Conservation (phyloP, 345 rosid genomes). For the Pistacia vera region DNA sequence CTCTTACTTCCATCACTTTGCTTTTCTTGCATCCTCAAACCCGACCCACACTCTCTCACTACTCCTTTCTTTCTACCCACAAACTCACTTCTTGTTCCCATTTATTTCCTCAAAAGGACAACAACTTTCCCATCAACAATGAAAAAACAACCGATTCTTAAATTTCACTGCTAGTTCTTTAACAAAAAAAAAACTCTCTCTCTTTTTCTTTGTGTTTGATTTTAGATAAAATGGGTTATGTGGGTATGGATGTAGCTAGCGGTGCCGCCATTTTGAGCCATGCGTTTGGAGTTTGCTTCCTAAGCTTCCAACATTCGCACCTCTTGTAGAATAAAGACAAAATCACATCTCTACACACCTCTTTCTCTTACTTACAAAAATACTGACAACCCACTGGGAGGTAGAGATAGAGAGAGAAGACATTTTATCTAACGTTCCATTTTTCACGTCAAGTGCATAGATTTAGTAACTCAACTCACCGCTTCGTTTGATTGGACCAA, state of each 20-base stretch:
- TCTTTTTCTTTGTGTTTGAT: not conserved
- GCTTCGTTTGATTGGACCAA: conserved; percentile 2
- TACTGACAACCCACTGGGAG: conserved; percentile 8
- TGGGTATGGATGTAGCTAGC: conserved; percentile 30
- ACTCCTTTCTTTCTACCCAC: conserved; percentile 29
- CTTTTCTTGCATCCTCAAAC: conserved; percentile 44
- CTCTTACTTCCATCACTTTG: conserved; percentile 22
- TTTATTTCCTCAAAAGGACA: conserved; percentile 6
- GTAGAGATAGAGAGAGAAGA: not conserved
- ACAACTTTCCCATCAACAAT: conserved; percentile 23
- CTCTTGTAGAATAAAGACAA: conserved; percentile 62
- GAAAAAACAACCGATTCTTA: conserved; percentile 21
- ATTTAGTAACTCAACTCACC: not conserved
- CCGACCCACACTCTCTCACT: conserved; percentile 39
- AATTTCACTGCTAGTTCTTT: conserved; percentile 12
- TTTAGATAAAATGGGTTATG: not conserved
- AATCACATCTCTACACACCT: conserved; percentile 13
- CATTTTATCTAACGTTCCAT: conserved; percentile 11
- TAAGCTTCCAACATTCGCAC: conserved; percentile 76
- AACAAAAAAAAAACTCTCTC: too few species aligned
- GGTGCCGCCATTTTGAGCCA: conserved; percentile 73
- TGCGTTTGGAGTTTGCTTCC: conserved; percentile 61
- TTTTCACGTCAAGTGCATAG: conserved; percentile 12
- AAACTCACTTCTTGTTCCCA: conserved; percentile 30
- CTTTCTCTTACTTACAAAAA: not conserved